Evolutionary conservation across 2,329 filamentous ascomycete species (phyloP).

Genomic region (Penicillium sp.): DNA sequence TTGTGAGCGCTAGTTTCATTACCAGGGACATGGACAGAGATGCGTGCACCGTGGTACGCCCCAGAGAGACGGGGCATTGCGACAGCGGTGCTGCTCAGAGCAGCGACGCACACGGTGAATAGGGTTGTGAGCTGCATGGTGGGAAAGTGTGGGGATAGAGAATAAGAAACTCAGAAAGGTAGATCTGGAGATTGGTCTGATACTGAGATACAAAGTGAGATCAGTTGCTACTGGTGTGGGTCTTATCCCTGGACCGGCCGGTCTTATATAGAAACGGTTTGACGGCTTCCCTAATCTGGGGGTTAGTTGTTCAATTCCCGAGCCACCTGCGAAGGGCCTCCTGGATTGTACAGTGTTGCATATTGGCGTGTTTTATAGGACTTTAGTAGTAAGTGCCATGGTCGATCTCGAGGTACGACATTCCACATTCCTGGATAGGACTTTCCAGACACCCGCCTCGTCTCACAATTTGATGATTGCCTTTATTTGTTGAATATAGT

Average conservation of each 20-base stretch:
- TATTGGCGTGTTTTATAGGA: not conserved
- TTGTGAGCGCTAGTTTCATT: constrained; percentile 16
- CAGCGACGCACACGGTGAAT: constrained; percentile 13
- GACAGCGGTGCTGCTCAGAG: constrained; percentile 12
- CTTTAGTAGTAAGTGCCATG: not conserved
- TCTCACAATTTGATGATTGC: not conserved
- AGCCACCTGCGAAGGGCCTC: not conserved
- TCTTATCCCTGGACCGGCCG: not conserved
- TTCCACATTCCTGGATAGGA: constrained; percentile 19
- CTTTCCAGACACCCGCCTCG: not conserved
- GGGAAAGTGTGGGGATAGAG: not conserved
- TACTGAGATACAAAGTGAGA: not conserved
- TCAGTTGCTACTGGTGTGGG: not conserved
- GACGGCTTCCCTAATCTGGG: not conserved
- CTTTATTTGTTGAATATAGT: not conserved
- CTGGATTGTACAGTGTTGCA: constrained; percentile 12
- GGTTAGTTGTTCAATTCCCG: not conserved
- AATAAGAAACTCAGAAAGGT: not conserved
- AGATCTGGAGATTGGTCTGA: not conserved
- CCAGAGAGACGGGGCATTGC: constrained; percentile 20
- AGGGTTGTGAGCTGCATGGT: constrained; percentile 23
- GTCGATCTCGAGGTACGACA: constrained; percentile 13
- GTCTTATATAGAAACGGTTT: constrained; percentile 8
- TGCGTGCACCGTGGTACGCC: constrained; percentile 15
- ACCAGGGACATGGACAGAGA: constrained; percentile 11